phyloP scores from a whole-genome alignment of 495 filamentous ascomycete genomes.

The Penicillium desertorum region DNA sequence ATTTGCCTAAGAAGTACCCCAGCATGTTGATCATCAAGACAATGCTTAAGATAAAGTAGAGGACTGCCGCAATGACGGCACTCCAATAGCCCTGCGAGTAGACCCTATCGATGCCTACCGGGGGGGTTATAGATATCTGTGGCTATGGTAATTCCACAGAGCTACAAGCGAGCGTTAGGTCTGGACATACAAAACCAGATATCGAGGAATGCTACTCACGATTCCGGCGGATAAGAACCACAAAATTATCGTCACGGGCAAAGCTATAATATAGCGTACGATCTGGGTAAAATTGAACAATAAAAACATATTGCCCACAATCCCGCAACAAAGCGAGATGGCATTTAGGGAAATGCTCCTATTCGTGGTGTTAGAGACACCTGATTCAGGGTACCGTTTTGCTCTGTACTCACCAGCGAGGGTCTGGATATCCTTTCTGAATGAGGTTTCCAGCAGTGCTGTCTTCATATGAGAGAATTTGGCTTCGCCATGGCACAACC shows the following conservation, averaged over 20 bases:
- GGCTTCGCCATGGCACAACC: slow-evolving; percentile 62
- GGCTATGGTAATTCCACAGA: slow-evolving; percentile 59
- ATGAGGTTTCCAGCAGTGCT: slow-evolving; percentile 37
- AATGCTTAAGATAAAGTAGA: slow-evolving; percentile 64
- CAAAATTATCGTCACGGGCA: slow-evolving; percentile 65
- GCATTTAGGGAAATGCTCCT: slow-evolving; percentile 61
- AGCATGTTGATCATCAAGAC: slow-evolving; percentile 76
- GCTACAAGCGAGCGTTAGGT: slow-evolving; percentile 36
- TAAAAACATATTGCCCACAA: slow-evolving; percentile 70
- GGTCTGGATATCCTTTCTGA: slow-evolving; percentile 49
- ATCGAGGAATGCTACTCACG: slow-evolving; percentile 42
- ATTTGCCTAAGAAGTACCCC: slow-evolving; percentile 74
- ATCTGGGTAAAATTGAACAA: slow-evolving; percentile 80
- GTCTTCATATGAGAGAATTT: slow-evolving; percentile 31
- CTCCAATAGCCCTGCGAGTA: slow-evolving; percentile 80
- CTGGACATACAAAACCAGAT: background rate
- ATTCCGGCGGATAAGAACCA: slow-evolving; percentile 69
- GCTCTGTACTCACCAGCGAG: slow-evolving; percentile 48
- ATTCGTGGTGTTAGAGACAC: slow-evolving; percentile 6
- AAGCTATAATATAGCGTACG: slow-evolving; percentile 73
- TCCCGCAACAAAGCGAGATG: slow-evolving; percentile 61
- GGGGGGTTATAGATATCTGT: slow-evolving; percentile 60
- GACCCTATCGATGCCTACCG: slow-evolving; percentile 53
- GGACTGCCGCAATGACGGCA: slow-evolving; percentile 64
- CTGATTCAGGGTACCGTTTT: background rate